phyloP scores from a whole-genome alignment of 441 rosid genomes.

The Erodium moschatum region DNA sequence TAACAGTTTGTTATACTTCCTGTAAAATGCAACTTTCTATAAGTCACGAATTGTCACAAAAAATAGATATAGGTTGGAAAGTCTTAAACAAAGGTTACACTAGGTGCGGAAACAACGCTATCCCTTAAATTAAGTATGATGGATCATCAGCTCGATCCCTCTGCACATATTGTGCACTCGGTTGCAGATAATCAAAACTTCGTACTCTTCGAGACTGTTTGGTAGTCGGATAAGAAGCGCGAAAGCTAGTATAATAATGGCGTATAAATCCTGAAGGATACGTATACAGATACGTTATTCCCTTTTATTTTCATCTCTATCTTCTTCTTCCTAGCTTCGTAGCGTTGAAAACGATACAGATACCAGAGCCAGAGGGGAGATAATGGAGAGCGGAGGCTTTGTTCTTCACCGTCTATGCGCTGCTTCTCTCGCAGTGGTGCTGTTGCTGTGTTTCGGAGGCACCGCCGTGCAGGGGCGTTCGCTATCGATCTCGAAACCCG shows the following conservation, averaged over 20 bases:
- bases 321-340: neutral
- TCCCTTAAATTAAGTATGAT: too few relatives aligned
- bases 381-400: slow-evolving; percentile 3
- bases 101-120: too few relatives aligned
- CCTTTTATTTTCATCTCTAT: neutral
- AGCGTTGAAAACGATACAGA: slow-evolving; percentile 3
- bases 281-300: neutral
- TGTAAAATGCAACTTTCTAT: too few relatives aligned
- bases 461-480: slow-evolving; percentile 31
- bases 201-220: neutral
- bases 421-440: neutral
- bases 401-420: neutral
- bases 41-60: too few relatives aligned
- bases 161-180: neutral
- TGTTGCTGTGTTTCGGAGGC: neutral
- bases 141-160: neutral
- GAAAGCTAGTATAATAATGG: neutral
- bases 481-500: slow-evolving; percentile 50
- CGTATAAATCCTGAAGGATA: neutral
- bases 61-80: too few relatives aligned
- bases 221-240: neutral
- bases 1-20: too few relatives aligned
- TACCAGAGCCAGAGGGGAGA: neutral
- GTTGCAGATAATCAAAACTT: neutral
- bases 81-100: too few relatives aligned